Evolutionary conservation across 2,329 filamentous ascomycete genomes (phyloP).

Genomic region (Colletotrichum agaves): DNA sequence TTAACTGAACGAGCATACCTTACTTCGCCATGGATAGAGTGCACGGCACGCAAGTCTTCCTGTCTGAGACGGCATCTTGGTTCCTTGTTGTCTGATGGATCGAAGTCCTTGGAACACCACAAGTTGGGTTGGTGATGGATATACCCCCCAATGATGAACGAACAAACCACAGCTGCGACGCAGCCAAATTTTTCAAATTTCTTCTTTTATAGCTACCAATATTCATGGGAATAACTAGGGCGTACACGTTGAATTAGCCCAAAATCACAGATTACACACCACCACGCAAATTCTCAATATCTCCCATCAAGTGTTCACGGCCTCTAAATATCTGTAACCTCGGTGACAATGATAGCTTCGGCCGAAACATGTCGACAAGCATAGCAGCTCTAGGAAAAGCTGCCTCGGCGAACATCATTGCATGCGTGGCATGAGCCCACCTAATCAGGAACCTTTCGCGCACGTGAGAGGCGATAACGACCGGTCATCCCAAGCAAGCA

Average conservation of each 20-base stretch:
- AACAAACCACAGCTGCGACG: constrained; percentile 8
- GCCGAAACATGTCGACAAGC: not conserved
- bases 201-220: not conserved
- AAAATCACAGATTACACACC: not conserved
- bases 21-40: not conserved
- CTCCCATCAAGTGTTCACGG: not conserved
- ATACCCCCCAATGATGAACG: constrained; percentile 29
- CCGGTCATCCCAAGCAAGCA: not conserved
- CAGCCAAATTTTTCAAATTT: not conserved
- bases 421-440: not conserved
- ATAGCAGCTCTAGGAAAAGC: not conserved
- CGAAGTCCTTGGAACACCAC: constrained; percentile 16
- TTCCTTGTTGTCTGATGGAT: constrained; percentile 1
- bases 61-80: constrained; percentile 13
- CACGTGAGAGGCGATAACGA: not conserved
- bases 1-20: constrained; percentile 1
- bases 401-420: not conserved
- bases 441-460: not conserved
- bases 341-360: not conserved
- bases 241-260: not conserved
- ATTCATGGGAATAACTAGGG: not conserved
- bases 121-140: constrained; percentile 28
- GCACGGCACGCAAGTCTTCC: not conserved
- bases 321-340: not conserved
- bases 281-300: not conserved